A percentile compares a stretch with the other conserved stretches of the same genome.
Evolutionary conservation across 208 protist species (phyloP).

Genomic region (Leptomonas pyrrhocoris): DNA sequence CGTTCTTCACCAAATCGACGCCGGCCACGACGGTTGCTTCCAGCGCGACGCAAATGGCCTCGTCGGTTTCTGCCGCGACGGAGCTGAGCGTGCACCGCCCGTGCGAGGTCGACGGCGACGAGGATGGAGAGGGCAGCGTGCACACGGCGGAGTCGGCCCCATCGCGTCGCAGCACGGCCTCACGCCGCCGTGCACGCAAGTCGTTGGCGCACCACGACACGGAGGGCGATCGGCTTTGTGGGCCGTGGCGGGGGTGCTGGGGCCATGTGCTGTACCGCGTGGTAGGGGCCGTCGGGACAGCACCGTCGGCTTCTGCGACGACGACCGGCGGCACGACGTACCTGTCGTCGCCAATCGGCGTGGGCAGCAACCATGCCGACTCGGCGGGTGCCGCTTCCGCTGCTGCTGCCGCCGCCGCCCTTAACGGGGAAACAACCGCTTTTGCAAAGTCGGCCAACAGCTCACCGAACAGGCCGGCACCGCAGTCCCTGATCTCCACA

Average conservation of each 20-base stretch:
- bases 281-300: background rate
- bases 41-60: background rate
- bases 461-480: background rate
- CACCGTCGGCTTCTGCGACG: background rate
- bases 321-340: conserved; percentile 8
- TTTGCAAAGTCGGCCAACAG: background rate
- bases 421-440: background rate
- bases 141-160: conserved; percentile 3
- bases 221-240: conserved; percentile 17
- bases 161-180: background rate
- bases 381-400: background rate
- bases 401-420: background rate
- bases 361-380: background rate
- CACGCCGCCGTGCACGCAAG: conserved; percentile 15
- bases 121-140: conserved; percentile 9
- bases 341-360: conserved; percentile 10
- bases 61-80: background rate
- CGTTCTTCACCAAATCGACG: conserved; percentile 6
- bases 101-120: conserved; percentile 1
- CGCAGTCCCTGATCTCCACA: conserved; percentile 1
- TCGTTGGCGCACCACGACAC: conserved; percentile 7
- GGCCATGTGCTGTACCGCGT: conserved; percentile 32
- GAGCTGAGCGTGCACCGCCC: conserved; percentile 2
- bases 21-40: background rate
- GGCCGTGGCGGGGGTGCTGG: conserved; percentile 40